Base-by-base conservation (phyloP, 2,329 filamentous ascomycete genomes). In the Talaromyces atroroseus region DNA sequence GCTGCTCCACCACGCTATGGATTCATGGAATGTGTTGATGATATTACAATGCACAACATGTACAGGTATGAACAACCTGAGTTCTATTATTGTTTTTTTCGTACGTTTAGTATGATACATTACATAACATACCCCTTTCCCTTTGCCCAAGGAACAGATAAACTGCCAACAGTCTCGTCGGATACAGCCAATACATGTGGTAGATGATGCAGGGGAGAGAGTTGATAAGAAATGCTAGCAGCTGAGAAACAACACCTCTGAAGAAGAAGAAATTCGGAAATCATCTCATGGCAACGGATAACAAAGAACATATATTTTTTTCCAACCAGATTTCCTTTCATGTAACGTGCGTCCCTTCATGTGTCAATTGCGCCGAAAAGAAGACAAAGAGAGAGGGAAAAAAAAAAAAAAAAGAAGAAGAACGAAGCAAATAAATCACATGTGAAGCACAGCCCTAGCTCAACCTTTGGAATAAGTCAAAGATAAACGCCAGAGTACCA, bases 321-420 rank as follows among this genome's bases (percentile, higher is more conserved):
- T 49, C 20, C n/a, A 40, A 55, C 52, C 29, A 49, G 32, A 49
- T 49, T 49, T 55, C n/a, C 11, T 36, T 29, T 29, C 52, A 54
- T 32, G 42, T 26, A 53, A 46, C 29, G 24, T 49, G 18, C 34
- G 45, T 32, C 21, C 45, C 23, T 44, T 18, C 44, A 49, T 50
- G 32, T 42, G 52, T 55, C 52, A 29, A 38, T 47, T 53, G 47
- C 50, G 51, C 50, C 56, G 45, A 36, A 34, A 24, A 29, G 34
- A 18, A 50, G n/a, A 49, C n/a, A 42, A 54, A 21, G 29, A 34
- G 2, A 34, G 11, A 5, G 16, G 32, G 40, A 24, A 5, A 54
- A 49, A 14, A 48, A 16, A 45, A 46, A 18, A 24, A 7, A 49
- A n/a, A 21, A 52, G 23, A 54, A 34, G 8, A 40, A 58, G 10